phyloP scores from a whole-genome alignment of 2,329 filamentous ascomycete genomes.

The Lomentospora prolificans region DNA sequence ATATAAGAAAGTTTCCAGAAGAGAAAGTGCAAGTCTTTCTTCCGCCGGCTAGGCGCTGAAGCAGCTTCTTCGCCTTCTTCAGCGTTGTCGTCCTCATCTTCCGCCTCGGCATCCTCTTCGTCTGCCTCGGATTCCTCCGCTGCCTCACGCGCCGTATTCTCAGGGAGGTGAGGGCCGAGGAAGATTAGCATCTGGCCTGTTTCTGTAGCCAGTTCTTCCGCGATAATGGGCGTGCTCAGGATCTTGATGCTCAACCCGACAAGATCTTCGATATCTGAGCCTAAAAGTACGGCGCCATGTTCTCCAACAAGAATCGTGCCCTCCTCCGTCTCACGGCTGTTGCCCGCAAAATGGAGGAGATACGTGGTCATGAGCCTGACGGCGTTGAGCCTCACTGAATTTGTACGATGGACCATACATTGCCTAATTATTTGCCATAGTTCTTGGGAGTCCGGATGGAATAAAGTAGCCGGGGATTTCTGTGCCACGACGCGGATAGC shows the following conservation, averaged over 20 bases:
- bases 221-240: slow-evolving; percentile 49
- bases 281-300: slow-evolving; percentile 57
- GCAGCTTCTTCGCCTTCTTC: slow-evolving; percentile 21
- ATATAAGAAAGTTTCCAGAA: slow-evolving; percentile 71
- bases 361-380: slow-evolving; percentile 67
- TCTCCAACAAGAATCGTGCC: slow-evolving; percentile 57
- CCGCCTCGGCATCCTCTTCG: slow-evolving; percentile 27
- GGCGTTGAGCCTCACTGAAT: slow-evolving; percentile 66
- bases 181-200: slow-evolving; percentile 75
- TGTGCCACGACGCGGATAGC: slow-evolving; percentile 59
- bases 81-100: slow-evolving; percentile 24
- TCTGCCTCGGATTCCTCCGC: slow-evolving; percentile 31
- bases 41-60: background rate
- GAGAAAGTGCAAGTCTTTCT: slow-evolving; percentile 53
- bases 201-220: slow-evolving; percentile 71
- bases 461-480: slow-evolving; percentile 51
- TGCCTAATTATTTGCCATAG: slow-evolving; percentile 63
- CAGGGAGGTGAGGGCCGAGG: slow-evolving; percentile 50
- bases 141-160: slow-evolving; percentile 15
- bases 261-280: slow-evolving; percentile 52
- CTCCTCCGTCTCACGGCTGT: slow-evolving; percentile 41
- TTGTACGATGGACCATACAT: slow-evolving; percentile 62
- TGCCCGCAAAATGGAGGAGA: slow-evolving; percentile 65
- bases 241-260: slow-evolving; percentile 39
- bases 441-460: slow-evolving; percentile 48